phyloP scores from a whole-genome alignment of 116 monocot genomes.

The Phalaenopsis hybrid region DNA sequence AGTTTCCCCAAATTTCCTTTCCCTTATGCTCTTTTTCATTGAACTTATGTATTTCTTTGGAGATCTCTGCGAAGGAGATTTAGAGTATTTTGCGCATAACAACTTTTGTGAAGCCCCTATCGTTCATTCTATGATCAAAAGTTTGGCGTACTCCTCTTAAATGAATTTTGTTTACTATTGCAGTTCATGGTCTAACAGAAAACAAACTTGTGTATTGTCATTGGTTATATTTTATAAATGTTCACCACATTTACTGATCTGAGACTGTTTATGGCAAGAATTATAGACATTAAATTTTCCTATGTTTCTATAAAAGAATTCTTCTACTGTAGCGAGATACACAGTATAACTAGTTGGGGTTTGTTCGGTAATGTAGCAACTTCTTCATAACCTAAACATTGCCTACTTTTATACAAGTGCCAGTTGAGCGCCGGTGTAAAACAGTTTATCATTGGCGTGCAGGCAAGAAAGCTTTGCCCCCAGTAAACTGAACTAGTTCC shows the following conservation, averaged over 20 bases:
- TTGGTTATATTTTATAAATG: neutral
- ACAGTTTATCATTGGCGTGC: neutral
- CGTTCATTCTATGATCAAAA: neutral
- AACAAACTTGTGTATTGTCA: neutral
- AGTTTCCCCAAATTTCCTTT: too few relatives aligned
- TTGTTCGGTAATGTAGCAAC: neutral
- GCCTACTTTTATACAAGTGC: constrained; percentile 2
- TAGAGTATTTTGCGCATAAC: neutral
- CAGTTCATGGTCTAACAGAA: neutral
- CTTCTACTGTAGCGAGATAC: neutral
- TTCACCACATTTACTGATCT: neutral
- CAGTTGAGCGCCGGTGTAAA: neutral
- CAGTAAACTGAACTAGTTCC: neutral
- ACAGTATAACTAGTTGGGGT: neutral
- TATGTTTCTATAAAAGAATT: neutral
- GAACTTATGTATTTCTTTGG: neutral
- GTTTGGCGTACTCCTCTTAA: neutral
- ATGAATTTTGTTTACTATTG: neutral
- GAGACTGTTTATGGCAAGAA: neutral
- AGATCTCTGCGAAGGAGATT: neutral
- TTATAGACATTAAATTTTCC: neutral
- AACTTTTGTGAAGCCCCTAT: too few relatives aligned
- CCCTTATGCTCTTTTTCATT: neutral
- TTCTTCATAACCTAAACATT: neutral
- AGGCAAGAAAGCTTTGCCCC: neutral